These are phyloP conservation scores for Bacidia rubella DNA, from an alignment of 495 filamentous ascomycete genomes.

Conservation along the genomic window DNA sequence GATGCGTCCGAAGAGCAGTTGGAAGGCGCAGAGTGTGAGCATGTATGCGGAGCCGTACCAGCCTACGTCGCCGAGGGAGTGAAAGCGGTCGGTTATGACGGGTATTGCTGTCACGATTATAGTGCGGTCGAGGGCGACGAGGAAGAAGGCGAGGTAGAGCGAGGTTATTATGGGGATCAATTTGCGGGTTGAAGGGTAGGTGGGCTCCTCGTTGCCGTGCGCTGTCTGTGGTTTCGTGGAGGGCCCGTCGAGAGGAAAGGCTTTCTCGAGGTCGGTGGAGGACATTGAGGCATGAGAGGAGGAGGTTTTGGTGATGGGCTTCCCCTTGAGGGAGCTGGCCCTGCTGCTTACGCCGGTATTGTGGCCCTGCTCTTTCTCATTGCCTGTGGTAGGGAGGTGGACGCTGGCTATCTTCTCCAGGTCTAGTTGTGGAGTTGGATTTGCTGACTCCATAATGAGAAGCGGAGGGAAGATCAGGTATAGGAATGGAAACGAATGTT, in stretches of 20 bases:
- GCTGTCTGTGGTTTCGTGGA: background rate
- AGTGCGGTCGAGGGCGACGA: slow-evolving; percentile 22
- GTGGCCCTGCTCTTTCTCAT: too few relatives aligned
- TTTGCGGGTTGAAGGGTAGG: slow-evolving; percentile 13
- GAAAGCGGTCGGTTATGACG: slow-evolving; percentile 55
- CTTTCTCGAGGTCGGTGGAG: background rate
- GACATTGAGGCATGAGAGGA: background rate
- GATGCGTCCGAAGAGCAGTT: slow-evolving; percentile 59
- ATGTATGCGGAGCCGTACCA: slow-evolving; percentile 57
- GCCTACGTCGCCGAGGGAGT: slow-evolving; percentile 48
- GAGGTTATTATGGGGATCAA: slow-evolving; percentile 19
- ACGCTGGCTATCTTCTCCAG: background rate
- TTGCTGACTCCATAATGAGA: background rate
- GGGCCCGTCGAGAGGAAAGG: too few relatives aligned
- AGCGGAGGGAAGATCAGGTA: background rate
- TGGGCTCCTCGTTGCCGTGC: slow-evolving; percentile 6
- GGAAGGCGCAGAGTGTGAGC: slow-evolving; percentile 53
- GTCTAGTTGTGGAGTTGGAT: too few relatives aligned
- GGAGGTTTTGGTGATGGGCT: too few relatives aligned
- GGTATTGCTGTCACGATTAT: slow-evolving; percentile 36
- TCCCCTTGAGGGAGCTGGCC: too few relatives aligned
- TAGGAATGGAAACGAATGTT: background rate
- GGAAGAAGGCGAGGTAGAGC: slow-evolving; percentile 25
- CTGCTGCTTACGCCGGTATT: too few relatives aligned
- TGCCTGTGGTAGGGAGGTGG: background rate